phyloP scores from a whole-genome alignment of 768 basidiomycete species.

The Dioszegia hungarica region DNA sequence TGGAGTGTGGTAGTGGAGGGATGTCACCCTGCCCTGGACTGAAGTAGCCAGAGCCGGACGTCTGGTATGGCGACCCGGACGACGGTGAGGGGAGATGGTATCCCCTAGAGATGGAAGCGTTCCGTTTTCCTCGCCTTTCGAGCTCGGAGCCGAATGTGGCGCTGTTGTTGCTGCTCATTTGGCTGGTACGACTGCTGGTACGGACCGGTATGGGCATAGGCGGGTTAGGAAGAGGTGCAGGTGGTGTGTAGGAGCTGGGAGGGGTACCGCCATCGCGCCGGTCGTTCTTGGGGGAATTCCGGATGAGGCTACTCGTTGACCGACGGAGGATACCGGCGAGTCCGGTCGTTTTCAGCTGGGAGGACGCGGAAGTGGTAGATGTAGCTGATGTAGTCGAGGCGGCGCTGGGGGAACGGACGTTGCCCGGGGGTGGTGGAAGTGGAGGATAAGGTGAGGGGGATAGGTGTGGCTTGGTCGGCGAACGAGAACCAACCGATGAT shows the following conservation, averaged over 20 bases:
- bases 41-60: background rate
- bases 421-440: slow-evolving; percentile 31
- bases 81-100: slow-evolving; percentile 42
- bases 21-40: background rate
- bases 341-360: background rate
- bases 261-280: slow-evolving; percentile 7
- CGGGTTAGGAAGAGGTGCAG: background rate
- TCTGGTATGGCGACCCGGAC: slow-evolving; percentile 33
- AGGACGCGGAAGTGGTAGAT: slow-evolving; percentile 5
- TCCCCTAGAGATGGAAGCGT: slow-evolving; percentile 29
- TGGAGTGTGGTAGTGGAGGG: slow-evolving; percentile 33
- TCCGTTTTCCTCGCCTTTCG: background rate
- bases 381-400: slow-evolving; percentile 19
- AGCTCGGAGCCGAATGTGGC: background rate
- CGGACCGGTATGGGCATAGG: slow-evolving; percentile 3
- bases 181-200: slow-evolving; percentile 1
- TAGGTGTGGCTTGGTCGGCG: background rate
- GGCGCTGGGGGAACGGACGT: slow-evolving; percentile 28
- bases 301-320: slow-evolving; percentile 24
- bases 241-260: slow-evolving; percentile 17
- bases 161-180: background rate
- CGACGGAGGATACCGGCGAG: slow-evolving; percentile 22
- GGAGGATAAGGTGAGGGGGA: slow-evolving; percentile 14
- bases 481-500: slow-evolving; percentile 20
- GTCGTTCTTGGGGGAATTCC: slow-evolving; percentile 10